Evolutionary conservation across 2,329 filamentous ascomycete genomes (phyloP).

Genomic region (Phaeoacremonium minimum): DNA sequence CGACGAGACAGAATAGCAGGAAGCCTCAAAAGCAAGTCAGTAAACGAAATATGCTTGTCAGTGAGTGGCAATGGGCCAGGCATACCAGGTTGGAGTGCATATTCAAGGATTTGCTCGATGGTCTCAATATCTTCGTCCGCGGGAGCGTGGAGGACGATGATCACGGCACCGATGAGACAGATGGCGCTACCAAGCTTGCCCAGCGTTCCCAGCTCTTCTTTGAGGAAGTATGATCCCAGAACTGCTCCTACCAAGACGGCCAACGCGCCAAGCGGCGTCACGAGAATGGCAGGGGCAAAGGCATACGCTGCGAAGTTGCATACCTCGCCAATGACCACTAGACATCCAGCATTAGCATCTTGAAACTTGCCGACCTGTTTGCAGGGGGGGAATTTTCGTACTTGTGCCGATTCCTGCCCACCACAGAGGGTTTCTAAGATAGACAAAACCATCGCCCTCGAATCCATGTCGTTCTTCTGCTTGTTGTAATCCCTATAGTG

Average conservation of each 20-base stretch:
- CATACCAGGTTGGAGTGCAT: constrained; percentile 86
- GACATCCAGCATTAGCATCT: constrained; percentile 7
- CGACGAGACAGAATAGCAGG: constrained; percentile 75
- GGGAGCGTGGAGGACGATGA: constrained; percentile 95
- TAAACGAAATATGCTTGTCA: too few relatives aligned
- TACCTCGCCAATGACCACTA: constrained; percentile 88
- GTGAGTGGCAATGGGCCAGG: too few relatives aligned
- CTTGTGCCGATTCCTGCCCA: constrained; percentile 91
- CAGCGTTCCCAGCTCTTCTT: constrained; percentile 83
- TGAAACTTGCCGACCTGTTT: not conserved
- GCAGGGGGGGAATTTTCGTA: constrained; percentile 39
- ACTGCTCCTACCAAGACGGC: constrained; percentile 95
- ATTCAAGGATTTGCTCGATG: constrained; percentile 86
- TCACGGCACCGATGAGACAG: constrained; percentile 91
- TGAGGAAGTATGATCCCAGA: constrained; percentile 87
- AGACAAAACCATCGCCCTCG: constrained; percentile 92
- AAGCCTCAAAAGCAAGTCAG: constrained; percentile 59
- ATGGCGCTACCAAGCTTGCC: constrained; percentile 95
- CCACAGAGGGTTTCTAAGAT: constrained; percentile 92
- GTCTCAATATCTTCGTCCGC: constrained; percentile 88
- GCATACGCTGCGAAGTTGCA: constrained; percentile 98
- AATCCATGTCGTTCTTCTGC: constrained; percentile 90
- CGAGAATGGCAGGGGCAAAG: constrained; percentile 96
- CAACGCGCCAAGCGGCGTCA: constrained; percentile 89
- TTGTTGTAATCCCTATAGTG: constrained; percentile 73